phyloP scores from a whole-genome alignment of 805 yeast species.

The Ogataea trehalophila region DNA sequence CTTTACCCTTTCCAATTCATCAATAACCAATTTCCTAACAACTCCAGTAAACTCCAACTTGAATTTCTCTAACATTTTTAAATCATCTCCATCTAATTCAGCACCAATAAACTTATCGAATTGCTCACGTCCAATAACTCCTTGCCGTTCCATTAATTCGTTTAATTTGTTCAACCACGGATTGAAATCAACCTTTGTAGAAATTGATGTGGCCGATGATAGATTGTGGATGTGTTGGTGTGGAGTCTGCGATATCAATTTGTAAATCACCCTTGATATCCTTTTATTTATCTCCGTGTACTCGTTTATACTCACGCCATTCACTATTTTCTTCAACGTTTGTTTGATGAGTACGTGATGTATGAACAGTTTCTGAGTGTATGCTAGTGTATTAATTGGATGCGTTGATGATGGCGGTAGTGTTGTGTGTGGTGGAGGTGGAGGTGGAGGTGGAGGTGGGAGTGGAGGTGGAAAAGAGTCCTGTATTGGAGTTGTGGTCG shows the following conservation, averaged over 20 bases:
- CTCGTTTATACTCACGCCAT: slow-evolving; percentile 11
- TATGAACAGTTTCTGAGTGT: slow-evolving; percentile 48
- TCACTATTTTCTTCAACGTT: slow-evolving; percentile 39
- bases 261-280: slow-evolving; percentile 58
- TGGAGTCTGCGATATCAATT: slow-evolving; percentile 8
- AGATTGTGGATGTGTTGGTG: not conserved
- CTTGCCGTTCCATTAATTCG: slow-evolving; percentile 29
- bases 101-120: slow-evolving; percentile 11
- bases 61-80: slow-evolving; percentile 2
- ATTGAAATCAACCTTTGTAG: slow-evolving; percentile 9
- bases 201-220: not conserved
- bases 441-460: not conserved
- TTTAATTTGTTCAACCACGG: slow-evolving; percentile 23
- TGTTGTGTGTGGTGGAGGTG: not conserved
- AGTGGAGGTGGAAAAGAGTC: not conserved
- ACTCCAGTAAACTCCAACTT: slow-evolving; percentile 2
- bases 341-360: slow-evolving; percentile 54
- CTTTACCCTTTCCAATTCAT: slow-evolving; percentile 6
- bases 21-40: slow-evolving; percentile 12
- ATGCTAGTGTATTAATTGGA: slow-evolving; percentile 2
- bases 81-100: slow-evolving; percentile 10
- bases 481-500: not conserved
- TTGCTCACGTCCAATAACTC: slow-evolving; percentile 9
- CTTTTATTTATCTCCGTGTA: slow-evolving; percentile 60
- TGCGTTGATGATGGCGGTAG: not conserved